Conservation (phyloP, 257 asterid genomes). For the Echium plantagineum region DNA sequence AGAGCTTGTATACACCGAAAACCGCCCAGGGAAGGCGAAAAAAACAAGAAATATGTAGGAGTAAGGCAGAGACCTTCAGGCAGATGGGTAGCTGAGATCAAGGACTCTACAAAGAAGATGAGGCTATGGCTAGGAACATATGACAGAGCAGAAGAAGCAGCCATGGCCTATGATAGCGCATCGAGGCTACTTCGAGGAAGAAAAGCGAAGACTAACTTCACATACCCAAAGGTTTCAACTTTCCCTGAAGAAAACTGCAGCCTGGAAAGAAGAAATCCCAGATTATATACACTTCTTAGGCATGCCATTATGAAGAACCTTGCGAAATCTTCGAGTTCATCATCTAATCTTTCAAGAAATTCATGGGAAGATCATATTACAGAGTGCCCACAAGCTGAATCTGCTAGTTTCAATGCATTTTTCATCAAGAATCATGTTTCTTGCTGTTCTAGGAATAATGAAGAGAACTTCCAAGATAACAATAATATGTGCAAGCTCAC, state of each 20-base stretch:
- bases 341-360: not conserved
- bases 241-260: conserved; percentile 14
- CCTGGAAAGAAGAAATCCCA: conserved; percentile 19
- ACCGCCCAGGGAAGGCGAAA: not conserved
- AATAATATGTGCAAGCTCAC: conserved; percentile 2
- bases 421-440: not conserved
- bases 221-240: conserved; percentile 5
- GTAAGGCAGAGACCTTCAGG: conserved; percentile 31
- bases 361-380: not conserved
- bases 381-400: conserved; percentile 2
- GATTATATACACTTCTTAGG: conserved; percentile 19
- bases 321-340: conserved; percentile 10
- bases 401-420: not conserved
- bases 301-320: conserved; percentile 21
- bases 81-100: conserved; percentile 36
- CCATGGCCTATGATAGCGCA: conserved; percentile 28
- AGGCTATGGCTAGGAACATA: conserved; percentile 35
- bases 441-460: not conserved
- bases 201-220: conserved; percentile 29
- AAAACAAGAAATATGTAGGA: conserved; percentile 18
- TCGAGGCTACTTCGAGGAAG: conserved; percentile 22
- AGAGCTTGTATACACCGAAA: not conserved
- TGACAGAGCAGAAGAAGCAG: conserved; percentile 28
- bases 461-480: not conserved
- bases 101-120: conserved; percentile 21